Evolutionary conservation across 1,139 yeast species (phyloP), one percentile per base, ranked within the genome.

Genomic region (Saccharomycopsis phalli): DNA sequence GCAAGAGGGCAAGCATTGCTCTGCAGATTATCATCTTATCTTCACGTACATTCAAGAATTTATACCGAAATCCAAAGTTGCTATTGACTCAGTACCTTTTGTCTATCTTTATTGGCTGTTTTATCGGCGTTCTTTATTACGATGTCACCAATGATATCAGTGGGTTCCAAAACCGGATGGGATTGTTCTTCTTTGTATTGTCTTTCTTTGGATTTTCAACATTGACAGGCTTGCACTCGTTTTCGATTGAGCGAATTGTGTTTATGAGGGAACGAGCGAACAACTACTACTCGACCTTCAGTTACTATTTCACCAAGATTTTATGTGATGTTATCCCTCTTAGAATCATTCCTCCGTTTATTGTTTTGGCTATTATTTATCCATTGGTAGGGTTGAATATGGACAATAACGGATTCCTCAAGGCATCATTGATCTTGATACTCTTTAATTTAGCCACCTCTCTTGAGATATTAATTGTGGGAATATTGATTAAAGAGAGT

Each of bases 171-270:
- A 91, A 91, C 60, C 72, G 98, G 53, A 66, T 91, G 49, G 98
- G 98, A 0, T 66, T 91, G 47, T 91, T 91, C 60, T 88, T 91
- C 67, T 88, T 88, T 58, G 63, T 88, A 41, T 66, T 91, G 49
- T 86, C 97, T 3, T 71, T 88, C 53, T 88, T 91, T 63, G 98
- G 98, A 0, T 91, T 91, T 58, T 81, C 94, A 1, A 80, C 97
- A 0, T 68, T 91, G 54, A 91, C 97, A 0, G 94, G 96, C 0
- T 66, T 91, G 41, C 88, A 86, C 53, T 75, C 95, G 2, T 91
- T 91, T 58, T 78, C 95, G 0, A 71, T 76, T 45, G 98, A 91
- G 57, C 69, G 97, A 51, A 76, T 87, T 33, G 83, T 88, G 17
- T 91, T 91, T 54, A 71, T 91, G 47, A 73, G 95, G 44, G 98